phyloP scores from a whole-genome alignment of 108 stramenopile genomes.

The Fragilaria radians region DNA sequence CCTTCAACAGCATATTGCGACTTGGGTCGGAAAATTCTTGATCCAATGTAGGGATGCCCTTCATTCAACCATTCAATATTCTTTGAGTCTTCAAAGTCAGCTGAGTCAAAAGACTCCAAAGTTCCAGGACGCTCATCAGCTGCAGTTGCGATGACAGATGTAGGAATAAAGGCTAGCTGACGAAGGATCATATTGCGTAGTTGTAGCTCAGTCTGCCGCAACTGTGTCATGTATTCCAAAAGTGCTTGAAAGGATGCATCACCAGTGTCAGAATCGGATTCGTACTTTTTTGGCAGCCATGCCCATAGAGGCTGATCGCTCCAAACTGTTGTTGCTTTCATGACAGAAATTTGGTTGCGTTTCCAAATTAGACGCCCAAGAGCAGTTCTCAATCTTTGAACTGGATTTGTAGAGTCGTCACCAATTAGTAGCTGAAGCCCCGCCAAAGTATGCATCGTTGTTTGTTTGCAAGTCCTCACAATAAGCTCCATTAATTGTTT shows the following conservation, averaged over 20 bases:
- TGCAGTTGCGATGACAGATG: slow-evolving; percentile 57
- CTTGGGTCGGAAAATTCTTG: slow-evolving; percentile 53
- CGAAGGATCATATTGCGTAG: slow-evolving; percentile 44
- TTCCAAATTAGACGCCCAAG: slow-evolving; percentile 68
- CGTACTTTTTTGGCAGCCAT: slow-evolving; percentile 7
- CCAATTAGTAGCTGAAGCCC: slow-evolving; percentile 41
- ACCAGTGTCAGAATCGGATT: slow-evolving; percentile 8
- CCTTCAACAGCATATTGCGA: slow-evolving; percentile 5
- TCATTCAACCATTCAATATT: slow-evolving; percentile 39
- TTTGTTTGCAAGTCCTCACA: slow-evolving; percentile 39
- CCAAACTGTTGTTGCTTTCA: slow-evolving; percentile 29
- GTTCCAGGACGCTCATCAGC: slow-evolving; percentile 63
- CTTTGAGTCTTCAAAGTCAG: slow-evolving; percentile 34
- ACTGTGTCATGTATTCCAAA: slow-evolving; percentile 41
- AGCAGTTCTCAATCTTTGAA: slow-evolving; percentile 53
- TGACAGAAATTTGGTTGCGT: slow-evolving; percentile 40
- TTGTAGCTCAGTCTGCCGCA: slow-evolving; percentile 59
- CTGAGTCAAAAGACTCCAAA: slow-evolving; percentile 52
- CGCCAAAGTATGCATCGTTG: slow-evolving; percentile 34
- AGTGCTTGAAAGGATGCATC: slow-evolving; percentile 28
- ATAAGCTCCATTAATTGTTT: slow-evolving; percentile 67
- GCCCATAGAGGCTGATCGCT: slow-evolving; percentile 38
- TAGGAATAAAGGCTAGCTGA: slow-evolving; percentile 34
- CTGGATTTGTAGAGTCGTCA: slow-evolving; percentile 57
- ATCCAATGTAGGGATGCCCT: slow-evolving; percentile 37